These are phyloP conservation scores for Anethum foeniculum DNA, from an alignment of 140 eudicot species.

Conservation along the genomic window DNA sequence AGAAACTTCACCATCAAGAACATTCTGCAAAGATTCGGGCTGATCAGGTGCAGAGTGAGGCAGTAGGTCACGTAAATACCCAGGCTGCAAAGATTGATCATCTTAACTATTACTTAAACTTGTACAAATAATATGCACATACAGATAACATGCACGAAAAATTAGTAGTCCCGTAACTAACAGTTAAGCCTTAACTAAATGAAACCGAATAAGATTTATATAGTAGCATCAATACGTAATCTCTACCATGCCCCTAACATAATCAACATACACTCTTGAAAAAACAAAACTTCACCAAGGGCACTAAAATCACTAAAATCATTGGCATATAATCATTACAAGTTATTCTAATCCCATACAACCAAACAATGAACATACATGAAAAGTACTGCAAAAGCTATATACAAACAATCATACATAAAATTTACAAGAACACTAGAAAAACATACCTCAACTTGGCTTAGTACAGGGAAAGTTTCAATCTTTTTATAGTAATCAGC, in stretches of 20 bases:
- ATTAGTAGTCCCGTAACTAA: neutral
- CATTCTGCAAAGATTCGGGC: conserved; percentile 71
- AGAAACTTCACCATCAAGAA: conserved; percentile 54
- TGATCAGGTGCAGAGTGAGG: conserved; percentile 77
- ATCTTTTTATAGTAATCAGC: conserved; percentile 89
- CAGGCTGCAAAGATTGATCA: conserved; percentile 47
- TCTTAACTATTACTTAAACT: neutral
- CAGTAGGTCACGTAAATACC: conserved; percentile 67
- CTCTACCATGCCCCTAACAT: neutral
- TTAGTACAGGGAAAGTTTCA: conserved; percentile 72
- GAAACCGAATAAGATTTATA: neutral
- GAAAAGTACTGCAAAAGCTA: neutral
- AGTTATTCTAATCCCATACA: neutral
- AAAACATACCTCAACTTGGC: conserved; percentile 75
- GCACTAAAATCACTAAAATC: neutral
- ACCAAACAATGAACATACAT: neutral
- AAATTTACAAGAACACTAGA: neutral
- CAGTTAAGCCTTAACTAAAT: neutral
- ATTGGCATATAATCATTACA: neutral
- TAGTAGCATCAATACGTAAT: neutral
- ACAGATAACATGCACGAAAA: neutral
- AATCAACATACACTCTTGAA: neutral
- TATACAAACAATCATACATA: neutral
- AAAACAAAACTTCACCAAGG: neutral
- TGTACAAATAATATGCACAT: neutral